phyloP scores from a whole-genome alignment of 1,284 basidiomycete genomes.

The Malassezia brasiliensis region DNA sequence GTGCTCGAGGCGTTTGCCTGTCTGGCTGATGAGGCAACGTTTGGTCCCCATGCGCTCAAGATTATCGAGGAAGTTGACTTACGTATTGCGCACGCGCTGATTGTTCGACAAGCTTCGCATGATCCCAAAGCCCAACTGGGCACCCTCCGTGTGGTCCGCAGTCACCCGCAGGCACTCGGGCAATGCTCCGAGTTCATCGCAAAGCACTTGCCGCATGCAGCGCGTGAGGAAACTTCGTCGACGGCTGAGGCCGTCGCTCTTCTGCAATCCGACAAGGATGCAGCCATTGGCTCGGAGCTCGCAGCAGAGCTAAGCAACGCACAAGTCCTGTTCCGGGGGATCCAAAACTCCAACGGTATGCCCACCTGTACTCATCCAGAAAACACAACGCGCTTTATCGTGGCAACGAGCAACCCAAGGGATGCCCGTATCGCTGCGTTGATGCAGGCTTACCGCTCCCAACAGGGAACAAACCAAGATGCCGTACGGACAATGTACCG shows the following conservation, averaged over 20 bases:
- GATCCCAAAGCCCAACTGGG: not conserved
- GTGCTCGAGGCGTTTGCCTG: slow-evolving; percentile 7
- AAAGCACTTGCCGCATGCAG: slow-evolving; percentile 1
- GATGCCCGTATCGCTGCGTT: not conserved
- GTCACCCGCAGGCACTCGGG: slow-evolving; percentile 15
- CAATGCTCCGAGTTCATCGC: slow-evolving; percentile 13
- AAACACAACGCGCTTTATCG: slow-evolving; percentile 15
- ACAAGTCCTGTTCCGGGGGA: not conserved
- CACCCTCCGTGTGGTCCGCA: slow-evolving; percentile 6
- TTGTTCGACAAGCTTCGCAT: not conserved
- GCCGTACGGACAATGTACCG: too few relatives aligned
- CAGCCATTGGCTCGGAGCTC: slow-evolving; percentile 9
- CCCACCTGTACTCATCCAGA: not conserved
- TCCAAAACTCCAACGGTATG: slow-evolving; percentile 8
- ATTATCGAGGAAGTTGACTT: slow-evolving; percentile 11
- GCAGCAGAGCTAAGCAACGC: slow-evolving; percentile 3
- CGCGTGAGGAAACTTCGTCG: not conserved
- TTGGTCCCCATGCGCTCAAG: not conserved
- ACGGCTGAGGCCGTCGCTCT: slow-evolving; percentile 11
- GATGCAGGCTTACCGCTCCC: not conserved
- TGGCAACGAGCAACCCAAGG: not conserved
- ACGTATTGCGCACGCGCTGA: slow-evolving; percentile 8
- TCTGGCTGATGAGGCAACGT: not conserved
- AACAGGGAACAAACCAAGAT: too few relatives aligned
- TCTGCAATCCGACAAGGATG: not conserved